Percentiles rank a stretch among this genome's conserved stretches.
phyloP scores from a whole-genome alignment of 2,329 filamentous ascomycete species.

The Pseudogymnoascus sp. region DNA sequence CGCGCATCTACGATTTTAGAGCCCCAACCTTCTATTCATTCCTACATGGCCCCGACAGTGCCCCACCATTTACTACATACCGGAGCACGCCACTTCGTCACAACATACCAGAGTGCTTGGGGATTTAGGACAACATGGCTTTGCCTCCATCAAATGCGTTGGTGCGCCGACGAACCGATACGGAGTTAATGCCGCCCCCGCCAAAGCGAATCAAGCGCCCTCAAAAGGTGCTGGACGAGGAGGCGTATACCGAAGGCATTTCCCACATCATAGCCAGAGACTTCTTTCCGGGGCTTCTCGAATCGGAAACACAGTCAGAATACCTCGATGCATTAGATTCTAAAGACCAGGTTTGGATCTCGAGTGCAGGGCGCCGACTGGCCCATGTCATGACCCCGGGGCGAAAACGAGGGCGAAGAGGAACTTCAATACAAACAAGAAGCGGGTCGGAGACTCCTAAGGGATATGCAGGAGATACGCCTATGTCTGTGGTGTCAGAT shows the following conservation, averaged over 20 bases:
- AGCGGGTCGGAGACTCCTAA: slow-evolving; percentile 51
- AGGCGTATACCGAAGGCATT: slow-evolving; percentile 82
- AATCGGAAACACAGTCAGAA: slow-evolving; percentile 81
- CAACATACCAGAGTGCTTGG: slow-evolving; percentile 32
- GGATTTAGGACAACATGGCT: neutral
- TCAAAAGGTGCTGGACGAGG: slow-evolving; percentile 82
- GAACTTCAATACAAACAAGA: slow-evolving; percentile 28
- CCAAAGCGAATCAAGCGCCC: slow-evolving; percentile 93
- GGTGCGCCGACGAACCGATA: slow-evolving; percentile 54
- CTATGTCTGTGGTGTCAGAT: slow-evolving; percentile 48
- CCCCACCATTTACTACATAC: neutral
- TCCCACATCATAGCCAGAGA: slow-evolving; percentile 94
- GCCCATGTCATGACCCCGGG: slow-evolving; percentile 77
- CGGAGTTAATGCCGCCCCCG: slow-evolving; percentile 79
- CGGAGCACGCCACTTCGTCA: slow-evolving; percentile 4
- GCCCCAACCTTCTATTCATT: neutral
- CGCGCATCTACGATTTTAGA: neutral
- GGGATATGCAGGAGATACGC: slow-evolving; percentile 67
- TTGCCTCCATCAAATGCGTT: slow-evolving; percentile 48
- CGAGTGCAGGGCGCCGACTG: slow-evolving; percentile 66
- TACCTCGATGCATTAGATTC: slow-evolving; percentile 89
- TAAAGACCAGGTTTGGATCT: slow-evolving; percentile 78
- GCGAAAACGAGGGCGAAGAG: slow-evolving; percentile 35
- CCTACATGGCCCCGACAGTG: neutral
- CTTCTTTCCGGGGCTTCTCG: slow-evolving; percentile 88